Conservation (phyloP, 768 basidiomycete species). For the Stropharia rugosoannulata region DNA sequence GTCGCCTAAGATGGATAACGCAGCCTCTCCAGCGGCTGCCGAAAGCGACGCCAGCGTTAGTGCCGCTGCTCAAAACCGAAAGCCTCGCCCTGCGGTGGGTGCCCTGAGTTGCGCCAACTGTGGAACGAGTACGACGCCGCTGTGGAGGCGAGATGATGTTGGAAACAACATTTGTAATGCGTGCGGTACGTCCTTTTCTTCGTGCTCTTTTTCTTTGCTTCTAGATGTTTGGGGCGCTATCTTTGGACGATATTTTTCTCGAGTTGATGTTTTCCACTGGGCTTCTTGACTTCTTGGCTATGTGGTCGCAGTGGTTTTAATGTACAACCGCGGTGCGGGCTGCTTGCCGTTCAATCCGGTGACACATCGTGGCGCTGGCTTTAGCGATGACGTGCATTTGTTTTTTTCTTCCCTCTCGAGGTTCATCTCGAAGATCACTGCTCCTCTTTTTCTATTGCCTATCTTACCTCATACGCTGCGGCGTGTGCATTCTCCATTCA, state of each 20-base stretch:
- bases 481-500: too few relatives aligned
- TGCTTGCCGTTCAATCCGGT: not conserved
- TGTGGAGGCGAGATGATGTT: conserved; percentile 88
- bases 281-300: not conserved
- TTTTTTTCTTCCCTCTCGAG: not conserved
- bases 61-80: conserved; percentile 26
- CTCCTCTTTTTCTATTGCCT: not conserved
- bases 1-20: conserved; percentile 2
- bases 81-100: conserved; percentile 50
- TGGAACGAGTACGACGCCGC: conserved; percentile 84
- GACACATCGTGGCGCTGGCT: conserved; percentile 1
- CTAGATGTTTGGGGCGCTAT: not conserved
- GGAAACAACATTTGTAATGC: conserved; percentile 96
- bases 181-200: conserved; percentile 69
- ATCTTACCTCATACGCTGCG: too few relatives aligned
- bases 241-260: not conserved
- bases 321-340: not conserved
- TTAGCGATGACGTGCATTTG: not conserved
- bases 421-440: too few relatives aligned
- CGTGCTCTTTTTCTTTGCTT: conserved; percentile 36
- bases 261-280: not conserved
- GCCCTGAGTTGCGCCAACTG: conserved; percentile 87
- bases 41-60: conserved; percentile 31
- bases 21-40: conserved; percentile 20
- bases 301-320: too few relatives aligned